Conservation (phyloP, 495 filamentous ascomycete genomes). For the Barbatosphaeria neglecta region DNA sequence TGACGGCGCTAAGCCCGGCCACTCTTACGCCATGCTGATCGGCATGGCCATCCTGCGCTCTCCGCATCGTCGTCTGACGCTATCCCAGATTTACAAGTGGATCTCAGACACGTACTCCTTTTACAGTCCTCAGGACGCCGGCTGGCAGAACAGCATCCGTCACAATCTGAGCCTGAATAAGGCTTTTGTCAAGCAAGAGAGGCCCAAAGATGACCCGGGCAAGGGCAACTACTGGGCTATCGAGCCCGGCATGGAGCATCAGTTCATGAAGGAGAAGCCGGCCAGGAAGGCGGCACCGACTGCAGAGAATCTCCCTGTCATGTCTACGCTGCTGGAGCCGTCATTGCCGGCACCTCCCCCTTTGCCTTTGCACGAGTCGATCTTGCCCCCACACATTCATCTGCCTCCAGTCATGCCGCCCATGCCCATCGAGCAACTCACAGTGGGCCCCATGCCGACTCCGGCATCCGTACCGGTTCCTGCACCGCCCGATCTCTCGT, state of each 20-base stretch:
- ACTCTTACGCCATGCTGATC: slow-evolving; percentile 92
- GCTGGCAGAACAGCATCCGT: slow-evolving; percentile 98
- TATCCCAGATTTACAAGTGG: slow-evolving; percentile 99
- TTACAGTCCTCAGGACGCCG: slow-evolving; percentile 70
- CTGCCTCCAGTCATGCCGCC: slow-evolving; percentile 22
- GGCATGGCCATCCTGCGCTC: slow-evolving; percentile 93
- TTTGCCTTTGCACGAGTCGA: slow-evolving; percentile 11
- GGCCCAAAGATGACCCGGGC: slow-evolving; percentile 93
- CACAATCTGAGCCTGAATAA: slow-evolving; percentile 98
- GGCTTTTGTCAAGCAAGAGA: slow-evolving; percentile 89
- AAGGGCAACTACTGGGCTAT: slow-evolving; percentile 99
- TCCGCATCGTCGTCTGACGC: slow-evolving; percentile 68
- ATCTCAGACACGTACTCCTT: slow-evolving; percentile 87
- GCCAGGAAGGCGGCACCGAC: slow-evolving; percentile 33
- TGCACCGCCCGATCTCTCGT: slow-evolving; percentile 54
- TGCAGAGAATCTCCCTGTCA: slow-evolving; percentile 35
- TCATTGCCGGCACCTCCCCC: slow-evolving; percentile 8
- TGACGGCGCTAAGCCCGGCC: slow-evolving; percentile 77
- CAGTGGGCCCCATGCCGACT: neutral
- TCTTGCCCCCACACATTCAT: slow-evolving; percentile 20
- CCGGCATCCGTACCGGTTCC: slow-evolving; percentile 5
- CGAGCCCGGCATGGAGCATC: slow-evolving; percentile 70
- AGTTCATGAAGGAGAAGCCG: slow-evolving; percentile 79
- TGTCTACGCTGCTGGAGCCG: slow-evolving; percentile 33
- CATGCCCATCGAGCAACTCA: slow-evolving; percentile 11